These are phyloP conservation scores for Spathaspora arborariae DNA, from an alignment of 805 yeast genomes.

Conservation along the genomic window DNA sequence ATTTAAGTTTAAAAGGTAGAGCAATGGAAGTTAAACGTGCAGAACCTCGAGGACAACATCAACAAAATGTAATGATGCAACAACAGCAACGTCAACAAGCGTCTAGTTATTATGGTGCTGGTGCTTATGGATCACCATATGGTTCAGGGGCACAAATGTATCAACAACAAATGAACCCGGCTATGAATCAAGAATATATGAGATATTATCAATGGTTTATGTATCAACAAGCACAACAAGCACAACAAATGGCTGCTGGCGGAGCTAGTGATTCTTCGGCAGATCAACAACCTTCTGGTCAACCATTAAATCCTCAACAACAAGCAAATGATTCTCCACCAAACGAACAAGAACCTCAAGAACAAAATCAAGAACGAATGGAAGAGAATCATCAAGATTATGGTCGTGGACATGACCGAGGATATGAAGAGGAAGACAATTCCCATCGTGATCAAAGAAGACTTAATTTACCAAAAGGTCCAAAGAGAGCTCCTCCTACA, in stretches of 20 bases:
- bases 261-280: slow-evolving; percentile 10
- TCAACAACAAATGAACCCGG: slow-evolving; percentile 38
- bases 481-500: slow-evolving; percentile 41
- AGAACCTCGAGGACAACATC: slow-evolving; percentile 73
- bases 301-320: slow-evolving; percentile 43
- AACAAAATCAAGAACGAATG: slow-evolving; percentile 4
- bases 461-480: slow-evolving; percentile 49
- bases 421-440: slow-evolving; percentile 10
- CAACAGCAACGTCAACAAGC: slow-evolving; percentile 28
- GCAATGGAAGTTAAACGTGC: slow-evolving; percentile 82
- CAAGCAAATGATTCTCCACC: slow-evolving; percentile 21
- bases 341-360: slow-evolving; percentile 12
- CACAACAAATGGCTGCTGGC: slow-evolving; percentile 27
- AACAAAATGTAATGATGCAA: slow-evolving; percentile 32
- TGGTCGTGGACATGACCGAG: not conserved
- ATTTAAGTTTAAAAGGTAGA: slow-evolving; percentile 79
- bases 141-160: slow-evolving; percentile 22
- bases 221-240: slow-evolving; percentile 42
- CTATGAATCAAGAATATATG: slow-evolving; percentile 60
- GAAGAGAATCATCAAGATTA: slow-evolving; percentile 3
- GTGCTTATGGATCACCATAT: slow-evolving; percentile 9
- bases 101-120: slow-evolving; percentile 6
- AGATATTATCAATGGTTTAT: slow-evolving; percentile 64
- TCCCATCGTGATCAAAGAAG: slow-evolving; percentile 22
- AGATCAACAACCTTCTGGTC: slow-evolving; percentile 25